A percentile compares a stretch with the other conserved stretches of the same genome.
phyloP scores from a whole-genome alignment of 2,329 filamentous ascomycete species.

The Fusarium marasasianum region DNA sequence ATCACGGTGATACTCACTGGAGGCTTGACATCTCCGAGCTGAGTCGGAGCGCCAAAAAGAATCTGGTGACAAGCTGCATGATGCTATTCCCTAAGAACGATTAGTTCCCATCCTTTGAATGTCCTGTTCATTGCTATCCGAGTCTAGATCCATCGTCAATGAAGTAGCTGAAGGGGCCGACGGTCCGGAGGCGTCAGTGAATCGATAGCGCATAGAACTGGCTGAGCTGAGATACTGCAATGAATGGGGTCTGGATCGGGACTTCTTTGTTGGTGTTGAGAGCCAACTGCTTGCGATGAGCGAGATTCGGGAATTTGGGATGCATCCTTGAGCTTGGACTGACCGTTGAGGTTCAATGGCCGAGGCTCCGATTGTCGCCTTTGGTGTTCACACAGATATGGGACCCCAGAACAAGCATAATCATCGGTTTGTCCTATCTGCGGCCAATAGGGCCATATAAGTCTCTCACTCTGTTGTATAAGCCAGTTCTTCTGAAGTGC shows the following conservation, averaged over 20 bases:
- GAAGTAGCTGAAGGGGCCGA: background rate
- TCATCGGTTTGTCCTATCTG: accelerated
- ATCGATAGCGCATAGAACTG: background rate
- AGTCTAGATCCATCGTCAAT: accelerated
- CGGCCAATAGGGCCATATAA: accelerated
- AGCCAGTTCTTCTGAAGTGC: background rate
- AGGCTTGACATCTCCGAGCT: background rate
- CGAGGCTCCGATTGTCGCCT: accelerated
- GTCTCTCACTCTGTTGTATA: background rate
- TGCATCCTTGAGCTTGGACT: background rate
- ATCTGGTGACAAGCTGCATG: background rate
- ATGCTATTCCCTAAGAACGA: background rate
- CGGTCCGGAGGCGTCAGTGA: background rate
- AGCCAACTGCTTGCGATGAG: background rate
- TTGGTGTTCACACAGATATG: background rate
- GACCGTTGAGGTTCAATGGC: background rate
- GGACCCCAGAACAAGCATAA: accelerated
- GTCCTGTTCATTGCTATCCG: accelerated
- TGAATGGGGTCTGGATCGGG: background rate
- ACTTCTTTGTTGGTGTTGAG: background rate
- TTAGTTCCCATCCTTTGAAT: accelerated
- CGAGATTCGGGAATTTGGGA: accelerated
- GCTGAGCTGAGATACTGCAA: accelerated
- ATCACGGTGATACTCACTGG: accelerated
- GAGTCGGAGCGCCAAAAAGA: background rate